A percentile compares a stretch with the other conserved stretches of the same genome.
These are phyloP conservation scores for Fusarium sp. DNA, from an alignment of 2,329 filamentous ascomycete species.

Conservation along the genomic window DNA sequence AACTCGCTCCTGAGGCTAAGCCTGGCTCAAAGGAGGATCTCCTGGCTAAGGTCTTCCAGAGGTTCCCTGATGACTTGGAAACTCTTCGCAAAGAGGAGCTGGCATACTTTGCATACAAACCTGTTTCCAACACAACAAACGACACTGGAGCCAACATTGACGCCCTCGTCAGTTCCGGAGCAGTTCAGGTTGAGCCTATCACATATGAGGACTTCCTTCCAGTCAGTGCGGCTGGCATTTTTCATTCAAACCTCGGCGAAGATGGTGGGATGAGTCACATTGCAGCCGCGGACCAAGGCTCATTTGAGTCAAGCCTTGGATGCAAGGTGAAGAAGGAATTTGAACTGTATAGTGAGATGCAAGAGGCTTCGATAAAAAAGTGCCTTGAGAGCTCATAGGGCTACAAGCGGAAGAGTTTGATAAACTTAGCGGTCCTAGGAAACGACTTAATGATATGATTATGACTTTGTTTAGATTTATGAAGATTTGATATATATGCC, in stretches of 20 bases:
- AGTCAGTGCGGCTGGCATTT: slow-evolving; percentile 66
- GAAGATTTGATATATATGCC: not conserved
- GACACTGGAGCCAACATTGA: slow-evolving; percentile 38
- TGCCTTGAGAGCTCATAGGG: not conserved
- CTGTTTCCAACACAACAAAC: not conserved
- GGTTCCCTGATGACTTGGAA: slow-evolving; percentile 59
- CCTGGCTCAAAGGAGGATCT: slow-evolving; percentile 34
- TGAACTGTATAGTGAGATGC: slow-evolving; percentile 19
- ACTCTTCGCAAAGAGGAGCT: slow-evolving; percentile 54
- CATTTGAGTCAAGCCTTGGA: slow-evolving; percentile 18
- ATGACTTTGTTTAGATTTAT: not conserved
- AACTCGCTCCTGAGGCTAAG: not conserved
- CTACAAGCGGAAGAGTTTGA: not conserved
- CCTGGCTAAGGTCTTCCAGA: slow-evolving; percentile 50
- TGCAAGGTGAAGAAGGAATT: slow-evolving; percentile 16
- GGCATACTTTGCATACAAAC: slow-evolving; percentile 57
- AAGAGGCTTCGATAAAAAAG: slow-evolving; percentile 6
- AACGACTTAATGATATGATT: not conserved
- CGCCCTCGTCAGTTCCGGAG: slow-evolving; percentile 50
- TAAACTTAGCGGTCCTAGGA: not conserved
- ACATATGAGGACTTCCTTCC: slow-evolving; percentile 69
- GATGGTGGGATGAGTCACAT: not conserved
- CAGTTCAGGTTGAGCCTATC: slow-evolving; percentile 58
- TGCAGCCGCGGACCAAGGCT: not conserved
- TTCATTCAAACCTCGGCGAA: slow-evolving; percentile 58